These are phyloP conservation scores for Aspergillus calidoustus DNA, from an alignment of 2,329 filamentous ascomycete genomes.

Conservation along the genomic window DNA sequence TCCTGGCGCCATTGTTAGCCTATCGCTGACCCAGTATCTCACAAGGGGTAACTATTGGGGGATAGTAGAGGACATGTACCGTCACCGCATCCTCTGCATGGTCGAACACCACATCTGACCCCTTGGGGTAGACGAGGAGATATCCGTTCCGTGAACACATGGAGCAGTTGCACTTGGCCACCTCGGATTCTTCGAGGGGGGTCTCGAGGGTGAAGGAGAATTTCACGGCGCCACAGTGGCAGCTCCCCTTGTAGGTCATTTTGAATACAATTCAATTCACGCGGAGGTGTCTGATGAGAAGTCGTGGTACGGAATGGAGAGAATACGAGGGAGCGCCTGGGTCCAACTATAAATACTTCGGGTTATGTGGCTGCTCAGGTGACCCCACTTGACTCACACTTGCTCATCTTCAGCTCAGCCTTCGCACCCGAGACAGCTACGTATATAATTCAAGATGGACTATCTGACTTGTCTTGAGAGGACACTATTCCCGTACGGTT, in stretches of 20 bases:
- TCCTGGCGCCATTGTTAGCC: constrained; percentile 15
- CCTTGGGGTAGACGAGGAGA: constrained; percentile 33
- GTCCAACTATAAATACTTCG: too few relatives aligned
- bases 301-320: too few relatives aligned
- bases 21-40: not conserved
- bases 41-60: not conserved
- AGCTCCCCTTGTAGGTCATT: constrained; percentile 23
- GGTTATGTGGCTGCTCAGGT: too few relatives aligned
- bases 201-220: constrained; percentile 25
- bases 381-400: too few relatives aligned
- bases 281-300: too few relatives aligned
- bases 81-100: constrained; percentile 30
- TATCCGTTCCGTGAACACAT: constrained; percentile 39
- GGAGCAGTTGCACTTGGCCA: constrained; percentile 30
- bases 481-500: too few relatives aligned
- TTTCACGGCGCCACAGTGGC: constrained; percentile 29
- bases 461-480: too few relatives aligned
- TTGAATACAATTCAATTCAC: not conserved
- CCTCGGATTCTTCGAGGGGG: constrained; percentile 23
- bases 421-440: too few relatives aligned
- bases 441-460: too few relatives aligned
- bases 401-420: too few relatives aligned
- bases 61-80: not conserved
- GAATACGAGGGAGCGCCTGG: too few relatives aligned
- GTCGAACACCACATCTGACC: constrained; percentile 28